Percentiles rank a stretch among this genome's conserved stretches.
These are phyloP conservation scores for Circinella umbellata DNA, from an alignment of 371 early-diverging fungal genomes.

Conservation along the genomic window DNA sequence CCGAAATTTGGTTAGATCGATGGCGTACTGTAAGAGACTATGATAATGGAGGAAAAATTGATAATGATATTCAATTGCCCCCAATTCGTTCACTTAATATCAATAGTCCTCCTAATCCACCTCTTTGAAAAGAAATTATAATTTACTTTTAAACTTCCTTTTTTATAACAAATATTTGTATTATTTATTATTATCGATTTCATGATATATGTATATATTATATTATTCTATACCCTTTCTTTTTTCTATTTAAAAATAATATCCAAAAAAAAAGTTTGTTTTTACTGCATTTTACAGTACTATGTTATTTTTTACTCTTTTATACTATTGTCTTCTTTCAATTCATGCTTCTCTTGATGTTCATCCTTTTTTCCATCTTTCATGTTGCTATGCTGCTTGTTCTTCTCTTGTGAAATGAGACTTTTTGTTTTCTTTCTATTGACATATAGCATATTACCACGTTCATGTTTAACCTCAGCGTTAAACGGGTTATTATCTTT, in stretches of 20 bases:
- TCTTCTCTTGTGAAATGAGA: background rate
- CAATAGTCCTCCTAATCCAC: background rate
- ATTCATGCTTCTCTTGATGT: no score
- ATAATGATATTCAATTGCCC: constrained; percentile 30
- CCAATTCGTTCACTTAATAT: constrained; percentile 29
- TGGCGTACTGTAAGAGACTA: constrained; percentile 42
- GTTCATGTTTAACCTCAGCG: background rate
- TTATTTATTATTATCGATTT: background rate
- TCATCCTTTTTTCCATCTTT: background rate
- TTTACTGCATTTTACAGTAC: background rate
- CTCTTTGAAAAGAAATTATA: background rate
- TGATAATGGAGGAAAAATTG: background rate
- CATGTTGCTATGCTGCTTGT: background rate
- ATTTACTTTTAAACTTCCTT: background rate
- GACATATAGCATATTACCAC: no score
- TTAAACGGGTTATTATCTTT: background rate
- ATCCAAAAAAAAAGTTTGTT: background rate
- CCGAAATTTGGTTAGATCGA: constrained; percentile 76
- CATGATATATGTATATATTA: background rate
- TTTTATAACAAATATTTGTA: background rate
- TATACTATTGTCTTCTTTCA: no score
- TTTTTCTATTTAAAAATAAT: background rate
- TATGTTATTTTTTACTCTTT: background rate
- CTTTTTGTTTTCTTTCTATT: no score
- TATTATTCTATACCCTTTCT: constrained; percentile 2